Conservation (phyloP, 495 filamentous ascomycete species). For the Aspergillus ostianus region DNA sequence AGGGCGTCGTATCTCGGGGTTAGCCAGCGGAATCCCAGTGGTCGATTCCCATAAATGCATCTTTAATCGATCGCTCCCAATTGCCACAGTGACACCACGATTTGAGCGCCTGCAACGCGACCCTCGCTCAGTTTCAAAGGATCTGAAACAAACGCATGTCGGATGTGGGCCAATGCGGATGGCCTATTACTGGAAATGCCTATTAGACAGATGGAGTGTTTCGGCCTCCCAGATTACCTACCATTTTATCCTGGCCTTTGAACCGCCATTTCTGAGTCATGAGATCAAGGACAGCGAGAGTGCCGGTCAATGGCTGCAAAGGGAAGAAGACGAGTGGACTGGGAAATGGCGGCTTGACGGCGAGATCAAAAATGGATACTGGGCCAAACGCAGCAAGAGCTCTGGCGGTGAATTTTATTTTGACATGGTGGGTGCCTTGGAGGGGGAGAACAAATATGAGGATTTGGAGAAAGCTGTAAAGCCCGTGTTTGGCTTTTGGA, state of each 20-base stretch:
- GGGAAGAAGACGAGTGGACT: not conserved
- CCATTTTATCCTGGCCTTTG: not conserved
- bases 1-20: conserved; percentile 3
- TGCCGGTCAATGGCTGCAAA: not conserved
- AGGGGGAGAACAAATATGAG: conserved; percentile 5
- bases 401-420: not conserved
- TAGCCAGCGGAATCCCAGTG: not conserved
- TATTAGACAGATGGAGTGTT: not conserved
- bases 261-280: not conserved
- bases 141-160: conserved; percentile 5
- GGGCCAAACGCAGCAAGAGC: not conserved
- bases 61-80: not conserved
- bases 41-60: not conserved
- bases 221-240: not conserved
- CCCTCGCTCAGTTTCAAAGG: not conserved
- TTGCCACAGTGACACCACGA: not conserved
- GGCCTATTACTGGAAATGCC: not conserved
- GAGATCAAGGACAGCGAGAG: not conserved
- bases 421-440: not conserved
- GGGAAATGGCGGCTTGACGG: not conserved
- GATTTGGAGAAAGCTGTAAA: conserved; percentile 9
- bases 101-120: conserved; percentile 6
- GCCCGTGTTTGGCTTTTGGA: conserved; percentile 10
- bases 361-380: not conserved
- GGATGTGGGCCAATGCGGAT: not conserved